A percentile compares a stretch with the other conserved stretches of the same genome.
phyloP scores from a whole-genome alignment of 2,329 filamentous ascomycete species.

The Xylaria sp. region DNA sequence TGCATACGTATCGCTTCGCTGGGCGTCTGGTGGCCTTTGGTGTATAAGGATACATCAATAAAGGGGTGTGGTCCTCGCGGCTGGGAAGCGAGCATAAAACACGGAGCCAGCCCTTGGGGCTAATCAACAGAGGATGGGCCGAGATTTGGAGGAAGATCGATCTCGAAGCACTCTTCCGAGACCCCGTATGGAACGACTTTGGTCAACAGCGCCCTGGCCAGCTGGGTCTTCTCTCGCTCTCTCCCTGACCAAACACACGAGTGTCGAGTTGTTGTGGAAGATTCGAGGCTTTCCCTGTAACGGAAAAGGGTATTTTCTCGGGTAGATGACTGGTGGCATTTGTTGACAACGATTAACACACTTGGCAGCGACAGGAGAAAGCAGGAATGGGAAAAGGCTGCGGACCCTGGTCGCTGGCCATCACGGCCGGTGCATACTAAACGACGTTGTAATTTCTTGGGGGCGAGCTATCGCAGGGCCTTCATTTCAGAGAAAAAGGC shows the following conservation, averaged over 20 bases:
- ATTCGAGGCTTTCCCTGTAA: constrained; percentile 19
- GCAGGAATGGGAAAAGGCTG: constrained; percentile 13
- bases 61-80: background rate
- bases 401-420: constrained; percentile 25
- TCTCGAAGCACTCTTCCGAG: constrained; percentile 9
- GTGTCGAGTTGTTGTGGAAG: constrained; percentile 1
- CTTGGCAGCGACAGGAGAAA: background rate
- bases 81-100: background rate
- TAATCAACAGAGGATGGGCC: background rate
- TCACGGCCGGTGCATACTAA: constrained; percentile 32
- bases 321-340: constrained; percentile 7
- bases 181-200: constrained; percentile 11
- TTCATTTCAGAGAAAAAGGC: constrained; percentile 34
- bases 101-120: constrained; percentile 1
- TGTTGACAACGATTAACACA: constrained; percentile 11
- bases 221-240: no score
- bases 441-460: constrained; percentile 37
- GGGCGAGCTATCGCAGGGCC: constrained; percentile 29
- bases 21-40: background rate
- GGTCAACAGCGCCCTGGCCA: constrained; percentile 9
- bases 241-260: constrained; percentile 5
- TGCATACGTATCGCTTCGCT: background rate
- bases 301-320: constrained; percentile 14
- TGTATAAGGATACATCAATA: background rate
- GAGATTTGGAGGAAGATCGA: constrained; percentile 4